Percentiles rank a stretch among this genome's conserved stretches.
phyloP scores from a whole-genome alignment of 23 red algal species.

The Gracilaria vermiculophylla region DNA sequence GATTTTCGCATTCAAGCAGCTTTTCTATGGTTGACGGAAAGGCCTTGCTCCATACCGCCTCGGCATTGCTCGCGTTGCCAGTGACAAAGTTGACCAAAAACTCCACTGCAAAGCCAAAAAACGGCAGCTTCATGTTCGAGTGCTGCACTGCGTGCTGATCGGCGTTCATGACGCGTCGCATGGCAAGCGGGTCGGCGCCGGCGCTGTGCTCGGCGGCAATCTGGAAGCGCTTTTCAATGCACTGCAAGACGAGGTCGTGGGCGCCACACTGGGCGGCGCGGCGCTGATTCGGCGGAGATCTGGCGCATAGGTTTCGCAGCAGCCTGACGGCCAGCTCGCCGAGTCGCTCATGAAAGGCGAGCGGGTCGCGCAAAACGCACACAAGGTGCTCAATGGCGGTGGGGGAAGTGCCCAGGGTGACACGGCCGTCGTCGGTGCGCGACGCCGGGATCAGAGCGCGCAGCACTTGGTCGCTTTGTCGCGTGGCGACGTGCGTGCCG shows the following conservation, averaged over 20 bases:
- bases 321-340: slow-evolving; percentile 48
- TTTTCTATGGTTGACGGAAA: slow-evolving; percentile 39
- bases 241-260: slow-evolving; percentile 36
- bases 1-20: slow-evolving; percentile 44
- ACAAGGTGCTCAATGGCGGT: slow-evolving; percentile 43
- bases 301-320: slow-evolving; percentile 52
- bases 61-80: slow-evolving; percentile 57
- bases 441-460: slow-evolving; percentile 45
- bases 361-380: slow-evolving; percentile 53
- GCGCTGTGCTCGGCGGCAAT: not conserved
- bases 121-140: slow-evolving; percentile 41
- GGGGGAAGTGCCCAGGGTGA: slow-evolving; percentile 13
- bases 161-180: not conserved
- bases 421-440: slow-evolving; percentile 37
- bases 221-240: slow-evolving; percentile 4
- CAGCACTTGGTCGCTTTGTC: slow-evolving; percentile 46
- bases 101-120: slow-evolving; percentile 69
- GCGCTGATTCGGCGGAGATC: slow-evolving; percentile 31
- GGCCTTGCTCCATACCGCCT: slow-evolving; percentile 43
- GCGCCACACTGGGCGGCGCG: slow-evolving; percentile 33
- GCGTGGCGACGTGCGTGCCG: slow-evolving; percentile 53
- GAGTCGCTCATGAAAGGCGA: slow-evolving; percentile 35
- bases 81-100: slow-evolving; percentile 73
- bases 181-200: not conserved
- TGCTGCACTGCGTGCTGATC: not conserved